Base-by-base conservation (phyloP, 108 stramenopile species). In the Pseudonitzschia multiseries region DNA sequence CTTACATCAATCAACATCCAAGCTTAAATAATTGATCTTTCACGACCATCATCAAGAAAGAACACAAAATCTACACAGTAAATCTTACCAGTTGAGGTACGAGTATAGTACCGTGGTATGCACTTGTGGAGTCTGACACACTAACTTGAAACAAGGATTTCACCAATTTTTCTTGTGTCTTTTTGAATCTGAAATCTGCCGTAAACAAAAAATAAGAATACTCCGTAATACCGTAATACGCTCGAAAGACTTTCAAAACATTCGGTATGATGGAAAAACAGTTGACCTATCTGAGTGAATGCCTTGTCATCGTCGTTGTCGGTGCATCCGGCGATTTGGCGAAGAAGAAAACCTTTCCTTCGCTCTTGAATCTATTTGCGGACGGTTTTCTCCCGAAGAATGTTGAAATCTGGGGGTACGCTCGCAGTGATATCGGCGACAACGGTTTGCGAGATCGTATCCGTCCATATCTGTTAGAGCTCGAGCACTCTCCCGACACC, bases 341-440 rank as follows among this genome's bases (percentile, higher is more conserved):
- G 31, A 97, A 97, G 81, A 98, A 98, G 68, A 99, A 98, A 86
- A 98, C 96, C 0, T 96, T 83, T 82, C 99, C 98, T 13, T 89
- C 96, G 0, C 75, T 99, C 26, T 73, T 98, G 15, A 88, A 93
- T 77, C 54, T 90, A 98, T 17, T 98, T 71, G 71, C 69, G 29
- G 84, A 91, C 50, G 72, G 84, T 28, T 76, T 97, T 43, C 81
- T 99, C 14, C 97, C 97, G 1, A 50, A 72, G 26, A 62, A 86
- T 62, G 75, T 89, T 48, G 56, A 75, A 24, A 93, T 99, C 57
- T 86, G 79, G 29, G 99, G 99, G 20, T 99, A 96, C 74, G 97
- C 99, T 13, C 87, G 99, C 8, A 94, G 92, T 15, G 68, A 77
- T 8, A 88, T 93, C 75, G 80, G 83, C 26, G 75, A 91, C 74